These are phyloP conservation scores for Lophiotrema nucula DNA, from an alignment of 495 filamentous ascomycete species.

Conservation along the genomic window DNA sequence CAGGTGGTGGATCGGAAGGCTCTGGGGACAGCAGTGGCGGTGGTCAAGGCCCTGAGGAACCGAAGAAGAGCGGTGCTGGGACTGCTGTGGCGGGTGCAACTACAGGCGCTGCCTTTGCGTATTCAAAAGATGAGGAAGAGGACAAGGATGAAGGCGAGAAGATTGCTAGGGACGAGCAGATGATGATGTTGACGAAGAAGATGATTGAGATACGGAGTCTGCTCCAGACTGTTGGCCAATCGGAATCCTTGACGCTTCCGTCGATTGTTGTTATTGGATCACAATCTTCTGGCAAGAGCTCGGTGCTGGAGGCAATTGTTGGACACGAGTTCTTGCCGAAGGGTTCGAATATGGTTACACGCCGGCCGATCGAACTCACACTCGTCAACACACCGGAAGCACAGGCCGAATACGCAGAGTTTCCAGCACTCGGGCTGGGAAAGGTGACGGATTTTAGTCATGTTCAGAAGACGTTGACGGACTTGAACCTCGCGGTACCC, in stretches of 20 bases:
- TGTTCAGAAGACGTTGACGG: conserved; percentile 89
- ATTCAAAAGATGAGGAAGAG: conserved; percentile 67
- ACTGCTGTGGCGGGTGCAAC: conserved; percentile 53
- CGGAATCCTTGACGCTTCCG: conserved; percentile 77
- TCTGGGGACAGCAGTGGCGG: conserved; percentile 39
- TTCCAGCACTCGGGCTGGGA: conserved; percentile 84
- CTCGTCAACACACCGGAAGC: conserved; percentile 93
- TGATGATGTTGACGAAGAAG: conserved; percentile 98
- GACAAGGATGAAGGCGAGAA: conserved; percentile 45
- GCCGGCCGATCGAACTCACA: conserved; percentile 93
- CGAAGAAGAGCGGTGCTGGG: conserved; percentile 63
- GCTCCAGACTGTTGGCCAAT: conserved; percentile 85
- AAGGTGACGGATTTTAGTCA: conserved; percentile 91
- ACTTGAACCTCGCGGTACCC: conserved; percentile 90
- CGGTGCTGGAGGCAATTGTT: conserved; percentile 94
- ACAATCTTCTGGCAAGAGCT: conserved; percentile 97
- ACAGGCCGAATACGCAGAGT: conserved; percentile 91
- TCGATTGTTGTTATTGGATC: conserved; percentile 99
- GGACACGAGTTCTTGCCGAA: conserved; percentile 98
- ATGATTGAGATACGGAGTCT: conserved; percentile 99
- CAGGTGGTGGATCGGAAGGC: conserved; percentile 48
- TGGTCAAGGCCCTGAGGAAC: conserved; percentile 51
- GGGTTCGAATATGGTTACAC: conserved; percentile 96
- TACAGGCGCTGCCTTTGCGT: conserved; percentile 73
- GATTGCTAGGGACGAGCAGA: conserved; percentile 87